Conservation (phyloP, 2,329 filamentous ascomycete genomes). For the Incumbomyces lentus region DNA sequence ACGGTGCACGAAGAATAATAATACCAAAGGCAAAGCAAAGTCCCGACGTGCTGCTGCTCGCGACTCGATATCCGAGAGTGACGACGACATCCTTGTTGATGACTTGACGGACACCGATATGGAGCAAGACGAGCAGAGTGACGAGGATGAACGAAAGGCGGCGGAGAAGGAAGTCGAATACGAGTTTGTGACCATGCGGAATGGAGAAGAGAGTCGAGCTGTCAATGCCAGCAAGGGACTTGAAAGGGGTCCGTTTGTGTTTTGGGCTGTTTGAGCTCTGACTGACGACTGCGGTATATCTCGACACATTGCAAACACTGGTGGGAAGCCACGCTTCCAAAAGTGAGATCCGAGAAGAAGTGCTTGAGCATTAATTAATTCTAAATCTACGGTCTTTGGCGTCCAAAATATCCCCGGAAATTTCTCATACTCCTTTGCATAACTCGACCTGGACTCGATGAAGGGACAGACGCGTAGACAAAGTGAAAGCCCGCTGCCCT, state of each 20-base stretch:
- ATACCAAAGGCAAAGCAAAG: not conserved
- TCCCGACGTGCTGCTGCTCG: not conserved
- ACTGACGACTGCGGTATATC: no score
- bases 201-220: conserved; percentile 7
- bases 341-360: no score
- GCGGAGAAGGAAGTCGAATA: conserved; percentile 1
- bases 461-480: no score
- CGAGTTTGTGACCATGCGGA: conserved; percentile 6
- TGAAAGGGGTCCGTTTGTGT: conserved; percentile 18
- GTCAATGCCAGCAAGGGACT: conserved; percentile 3
- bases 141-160: not conserved
- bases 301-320: no score
- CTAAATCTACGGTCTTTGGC: no score
- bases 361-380: no score
- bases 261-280: conserved; percentile 10
- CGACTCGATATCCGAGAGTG: not conserved
- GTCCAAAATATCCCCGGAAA: no score
- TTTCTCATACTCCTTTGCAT: no score
- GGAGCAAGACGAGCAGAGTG: not conserved
- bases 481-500: no score
- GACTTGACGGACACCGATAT: not conserved
- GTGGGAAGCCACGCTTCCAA: no score
- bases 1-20: not conserved
- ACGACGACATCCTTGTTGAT: not conserved
- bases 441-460: no score